These are phyloP conservation scores for Penicillium goetzii DNA, from an alignment of 495 filamentous ascomycete species.

Conservation along the genomic window DNA sequence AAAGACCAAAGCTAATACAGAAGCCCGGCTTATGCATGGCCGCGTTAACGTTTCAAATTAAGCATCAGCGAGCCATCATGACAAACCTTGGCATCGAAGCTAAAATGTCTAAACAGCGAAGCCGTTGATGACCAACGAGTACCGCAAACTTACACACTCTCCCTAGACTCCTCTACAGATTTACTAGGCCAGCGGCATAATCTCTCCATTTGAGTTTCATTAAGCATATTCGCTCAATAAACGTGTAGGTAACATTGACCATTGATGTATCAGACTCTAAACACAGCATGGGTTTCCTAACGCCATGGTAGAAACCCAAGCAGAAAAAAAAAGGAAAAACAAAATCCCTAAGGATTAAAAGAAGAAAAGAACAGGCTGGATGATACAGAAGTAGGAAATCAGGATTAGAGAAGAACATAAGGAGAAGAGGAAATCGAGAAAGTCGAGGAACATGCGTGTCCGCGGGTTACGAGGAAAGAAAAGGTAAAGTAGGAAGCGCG, in stretches of 20 bases:
- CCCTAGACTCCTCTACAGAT: background rate
- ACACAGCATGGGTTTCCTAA: conserved; percentile 7
- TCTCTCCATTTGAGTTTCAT: background rate
- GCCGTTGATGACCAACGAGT: background rate
- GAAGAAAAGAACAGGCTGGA: conserved; percentile 18
- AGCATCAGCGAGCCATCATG: no score
- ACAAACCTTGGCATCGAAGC: no score
- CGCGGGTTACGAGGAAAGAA: background rate
- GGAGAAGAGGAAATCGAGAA: conserved; percentile 6
- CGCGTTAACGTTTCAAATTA: no score
- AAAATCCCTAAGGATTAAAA: conserved; percentile 14
- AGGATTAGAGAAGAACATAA: conserved; percentile 19
- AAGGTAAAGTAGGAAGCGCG: background rate
- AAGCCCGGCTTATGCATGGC: no score
- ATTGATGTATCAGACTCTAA: conserved; percentile 16
- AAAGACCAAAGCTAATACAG: background rate
- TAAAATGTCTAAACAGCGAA: background rate
- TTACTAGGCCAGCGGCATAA: background rate
- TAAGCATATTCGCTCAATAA: background rate
- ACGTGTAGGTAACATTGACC: conserved; percentile 2
- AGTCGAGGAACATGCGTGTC: background rate
- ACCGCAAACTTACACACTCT: background rate
- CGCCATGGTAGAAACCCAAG: conserved; percentile 10
- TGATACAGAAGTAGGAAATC: conserved; percentile 21
- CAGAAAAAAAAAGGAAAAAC: background rate